phyloP scores from a whole-genome alignment of 768 basidiomycete genomes.

The Lactarius sp. region DNA sequence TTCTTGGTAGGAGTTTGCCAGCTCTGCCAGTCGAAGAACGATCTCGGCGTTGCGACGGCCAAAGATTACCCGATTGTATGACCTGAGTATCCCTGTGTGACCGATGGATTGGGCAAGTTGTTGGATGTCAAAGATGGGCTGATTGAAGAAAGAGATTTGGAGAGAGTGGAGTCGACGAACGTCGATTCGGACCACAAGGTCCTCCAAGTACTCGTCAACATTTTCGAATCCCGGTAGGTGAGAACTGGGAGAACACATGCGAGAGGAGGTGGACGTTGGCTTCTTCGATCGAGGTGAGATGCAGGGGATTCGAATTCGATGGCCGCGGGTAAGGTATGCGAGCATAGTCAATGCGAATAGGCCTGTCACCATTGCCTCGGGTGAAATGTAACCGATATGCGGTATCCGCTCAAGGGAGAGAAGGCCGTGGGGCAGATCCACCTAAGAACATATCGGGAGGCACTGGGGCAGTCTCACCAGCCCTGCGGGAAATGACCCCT shows the following conservation, averaged over 20 bases:
- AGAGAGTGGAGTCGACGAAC: not conserved
- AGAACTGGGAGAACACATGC: not conserved
- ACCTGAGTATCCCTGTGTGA: not conserved
- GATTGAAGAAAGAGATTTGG: not conserved
- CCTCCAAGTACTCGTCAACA: constrained; percentile 8
- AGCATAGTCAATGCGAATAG: not conserved
- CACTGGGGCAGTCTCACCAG: not conserved
- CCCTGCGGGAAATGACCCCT: not conserved
- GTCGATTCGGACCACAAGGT: not conserved
- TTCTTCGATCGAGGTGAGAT: not conserved
- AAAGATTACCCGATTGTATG: not conserved
- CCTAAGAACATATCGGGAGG: not conserved
- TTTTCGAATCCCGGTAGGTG: not conserved
- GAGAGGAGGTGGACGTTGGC: not conserved
- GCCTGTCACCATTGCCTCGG: not conserved
- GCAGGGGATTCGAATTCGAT: not conserved
- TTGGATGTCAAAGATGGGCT: not conserved
- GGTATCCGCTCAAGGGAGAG: not conserved
- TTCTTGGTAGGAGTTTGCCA: not conserved
- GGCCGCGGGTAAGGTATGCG: not conserved
- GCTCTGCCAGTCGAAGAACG: not conserved
- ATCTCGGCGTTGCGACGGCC: not conserved
- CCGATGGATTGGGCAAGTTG: not conserved
- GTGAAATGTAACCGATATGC: not conserved
- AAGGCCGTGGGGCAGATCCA: not conserved